Conservation (phyloP, 2,329 filamentous ascomycete genomes). For the Phyllosticta citriasiana region DNA sequence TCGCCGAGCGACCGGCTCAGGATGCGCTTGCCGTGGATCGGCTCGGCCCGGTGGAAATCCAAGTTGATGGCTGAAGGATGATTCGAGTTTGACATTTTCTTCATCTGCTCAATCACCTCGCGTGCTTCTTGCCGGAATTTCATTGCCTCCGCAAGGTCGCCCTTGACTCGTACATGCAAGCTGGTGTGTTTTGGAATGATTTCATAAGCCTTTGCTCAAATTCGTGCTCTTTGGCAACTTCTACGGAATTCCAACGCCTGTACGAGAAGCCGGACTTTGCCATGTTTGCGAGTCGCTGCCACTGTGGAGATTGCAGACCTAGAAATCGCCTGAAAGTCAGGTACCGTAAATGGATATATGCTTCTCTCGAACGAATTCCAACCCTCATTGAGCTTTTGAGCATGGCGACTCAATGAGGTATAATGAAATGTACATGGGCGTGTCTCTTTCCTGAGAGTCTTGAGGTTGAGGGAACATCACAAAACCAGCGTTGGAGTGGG, state of each 20-base stretch:
- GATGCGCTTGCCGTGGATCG: no score
- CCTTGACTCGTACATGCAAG: neutral
- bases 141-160: neutral
- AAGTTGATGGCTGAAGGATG: neutral
- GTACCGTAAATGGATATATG: neutral
- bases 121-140: neutral
- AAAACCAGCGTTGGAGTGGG: neutral
- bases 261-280: neutral
- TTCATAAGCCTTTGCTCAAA: neutral
- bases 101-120: neutral
- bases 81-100: neutral
- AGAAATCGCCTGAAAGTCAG: neutral
- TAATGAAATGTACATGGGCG: neutral
- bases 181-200: neutral
- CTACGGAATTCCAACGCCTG: neutral
- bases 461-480: neutral
- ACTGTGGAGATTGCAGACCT: neutral
- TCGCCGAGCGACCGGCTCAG: neutral
- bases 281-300: neutral
- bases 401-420: neutral
- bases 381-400: neutral
- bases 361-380: neutral
- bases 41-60: neutral
- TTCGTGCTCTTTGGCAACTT: neutral
- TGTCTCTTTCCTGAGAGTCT: neutral